Evolutionary conservation across 495 filamentous ascomycete genomes (phyloP), one percentile per base, ranked within the genome.

Genomic region (Trichoderma parareesei): DNA sequence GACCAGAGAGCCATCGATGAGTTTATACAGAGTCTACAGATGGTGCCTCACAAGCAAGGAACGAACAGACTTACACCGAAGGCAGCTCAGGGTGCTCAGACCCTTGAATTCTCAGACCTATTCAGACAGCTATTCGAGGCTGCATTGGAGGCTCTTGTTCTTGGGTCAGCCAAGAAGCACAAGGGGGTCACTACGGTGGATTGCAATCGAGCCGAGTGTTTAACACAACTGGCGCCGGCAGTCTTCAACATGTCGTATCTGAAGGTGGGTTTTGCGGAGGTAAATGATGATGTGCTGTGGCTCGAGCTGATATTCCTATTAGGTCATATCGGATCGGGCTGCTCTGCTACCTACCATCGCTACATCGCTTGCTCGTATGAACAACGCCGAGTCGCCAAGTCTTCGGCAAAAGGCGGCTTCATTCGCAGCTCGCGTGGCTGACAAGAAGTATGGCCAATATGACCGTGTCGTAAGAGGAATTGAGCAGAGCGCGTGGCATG

Each of bases 361-460:
- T n/a, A 63, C 61, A 11, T 63, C 42, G 13, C 13, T 63, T 38
- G 61, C 61, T 37, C 40, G 61, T 37, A 63, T 63, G 61, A 44
- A 42, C 27, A 63, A 20, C 40, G 61, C 61, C 14, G 40, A 63
- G 35, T 63, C 61, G 18, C 61, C 61, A 8, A 48, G 40, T 14
- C 42, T 63, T n/a, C 41, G 61, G 27, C 18, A 49, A 8, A 63
- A 63, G 61, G 43, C n/a, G n/a, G 60, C 16, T 13, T 4, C 6
- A 42, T 42, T 61, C 0, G 41, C 38, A 27, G 6, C 38, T 9
- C 38, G 35, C 8, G 41, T 18, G 38, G 11, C 38, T 20, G 38
- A 20, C 14, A 0, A 42, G 8, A n/a, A 43, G 2, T 20, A 8
- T 18, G 60, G 42, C n/a, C 60, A 41, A 5, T 8, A n/a, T 4